phyloP scores from a whole-genome alignment of 2,329 filamentous ascomycete species.

The Arthrobotrys entomopaga region DNA sequence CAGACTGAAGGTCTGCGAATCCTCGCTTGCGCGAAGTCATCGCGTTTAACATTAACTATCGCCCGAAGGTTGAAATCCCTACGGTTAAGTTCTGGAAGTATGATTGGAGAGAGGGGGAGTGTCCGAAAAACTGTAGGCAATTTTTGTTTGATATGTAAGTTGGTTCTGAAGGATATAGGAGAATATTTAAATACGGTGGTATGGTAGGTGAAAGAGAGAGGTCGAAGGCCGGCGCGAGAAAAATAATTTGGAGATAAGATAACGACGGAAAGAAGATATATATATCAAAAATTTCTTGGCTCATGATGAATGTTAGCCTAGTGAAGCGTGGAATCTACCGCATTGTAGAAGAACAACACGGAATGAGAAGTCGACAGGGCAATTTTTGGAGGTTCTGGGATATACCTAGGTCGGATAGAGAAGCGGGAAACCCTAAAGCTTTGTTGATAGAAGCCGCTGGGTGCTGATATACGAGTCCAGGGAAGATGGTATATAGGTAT shows the following conservation, averaged over 20 bases:
- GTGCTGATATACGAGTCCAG: slow-evolving; percentile 41
- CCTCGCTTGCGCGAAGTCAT: slow-evolving; percentile 55
- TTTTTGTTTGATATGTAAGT: background rate
- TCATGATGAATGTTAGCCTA: slow-evolving; percentile 44
- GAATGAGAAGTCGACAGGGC: slow-evolving; percentile 33
- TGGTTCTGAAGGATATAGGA: slow-evolving; percentile 34
- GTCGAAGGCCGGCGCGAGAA: slow-evolving; percentile 41
- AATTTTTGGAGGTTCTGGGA: slow-evolving; percentile 9
- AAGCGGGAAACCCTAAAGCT: slow-evolving; percentile 21
- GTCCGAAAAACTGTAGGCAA: slow-evolving; percentile 25
- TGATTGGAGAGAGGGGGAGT: background rate
- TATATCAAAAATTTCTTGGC: slow-evolving; percentile 25
- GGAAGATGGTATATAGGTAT: slow-evolving; percentile 10
- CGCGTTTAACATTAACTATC: slow-evolving; percentile 47
- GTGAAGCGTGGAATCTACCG: slow-evolving; percentile 42
- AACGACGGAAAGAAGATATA: slow-evolving; percentile 2
- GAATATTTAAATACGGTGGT: slow-evolving; percentile 15
- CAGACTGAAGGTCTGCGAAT: slow-evolving; percentile 52
- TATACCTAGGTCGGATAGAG: slow-evolving; percentile 36
- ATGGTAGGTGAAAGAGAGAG: slow-evolving; percentile 6
- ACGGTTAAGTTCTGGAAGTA: slow-evolving; percentile 8
- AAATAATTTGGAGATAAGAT: slow-evolving; percentile 5
- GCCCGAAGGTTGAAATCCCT: slow-evolving; percentile 19
- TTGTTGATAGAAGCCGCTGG: slow-evolving; percentile 41
- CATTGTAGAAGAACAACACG: slow-evolving; percentile 29